Percentiles rank a stretch among this genome's conserved stretches.
These are phyloP conservation scores for Chimonanthus salicifolius DNA, from an alignment of 164 flowering plant genomes.

Conservation along the genomic window DNA sequence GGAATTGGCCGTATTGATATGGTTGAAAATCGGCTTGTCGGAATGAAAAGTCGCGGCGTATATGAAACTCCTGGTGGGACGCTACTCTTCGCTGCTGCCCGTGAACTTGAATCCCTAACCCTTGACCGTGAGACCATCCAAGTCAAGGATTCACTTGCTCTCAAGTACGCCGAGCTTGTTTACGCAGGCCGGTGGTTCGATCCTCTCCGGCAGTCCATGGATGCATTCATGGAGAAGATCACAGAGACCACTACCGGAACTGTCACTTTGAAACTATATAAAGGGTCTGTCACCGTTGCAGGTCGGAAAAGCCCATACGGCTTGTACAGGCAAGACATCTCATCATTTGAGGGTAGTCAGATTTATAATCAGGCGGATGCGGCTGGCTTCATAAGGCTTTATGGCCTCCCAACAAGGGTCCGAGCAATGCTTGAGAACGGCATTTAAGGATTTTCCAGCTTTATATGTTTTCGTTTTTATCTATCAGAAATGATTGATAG, in stretches of 20 bases:
- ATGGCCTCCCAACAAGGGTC: slow-evolving; percentile 83
- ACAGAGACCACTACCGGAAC: slow-evolving; percentile 76
- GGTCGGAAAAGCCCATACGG: slow-evolving; percentile 65
- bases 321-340: slow-evolving; percentile 82
- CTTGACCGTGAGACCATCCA: slow-evolving; percentile 90
- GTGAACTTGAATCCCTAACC: slow-evolving; percentile 82
- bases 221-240: slow-evolving; percentile 84
- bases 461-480: background rate
- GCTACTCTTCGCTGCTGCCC: slow-evolving; percentile 65
- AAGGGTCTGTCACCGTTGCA: slow-evolving; percentile 67
- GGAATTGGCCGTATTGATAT: slow-evolving; percentile 89
- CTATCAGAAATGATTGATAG: too few species aligned
- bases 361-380: slow-evolving; percentile 94
- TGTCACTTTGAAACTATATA: slow-evolving; percentile 73
- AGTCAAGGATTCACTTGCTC: slow-evolving; percentile 64
- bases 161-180: slow-evolving; percentile 90
- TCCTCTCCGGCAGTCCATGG: slow-evolving; percentile 80
- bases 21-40: slow-evolving; percentile 95
- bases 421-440: slow-evolving; percentile 84
- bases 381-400: slow-evolving; percentile 81
- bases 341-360: slow-evolving; percentile 74
- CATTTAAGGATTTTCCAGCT: slow-evolving; percentile 15
- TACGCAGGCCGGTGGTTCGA: slow-evolving; percentile 98
- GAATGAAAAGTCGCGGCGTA: slow-evolving; percentile 98
- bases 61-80: slow-evolving; percentile 98